Base-by-base conservation (phyloP, 2,329 filamentous ascomycete genomes). In the Neonectria coccinea region DNA sequence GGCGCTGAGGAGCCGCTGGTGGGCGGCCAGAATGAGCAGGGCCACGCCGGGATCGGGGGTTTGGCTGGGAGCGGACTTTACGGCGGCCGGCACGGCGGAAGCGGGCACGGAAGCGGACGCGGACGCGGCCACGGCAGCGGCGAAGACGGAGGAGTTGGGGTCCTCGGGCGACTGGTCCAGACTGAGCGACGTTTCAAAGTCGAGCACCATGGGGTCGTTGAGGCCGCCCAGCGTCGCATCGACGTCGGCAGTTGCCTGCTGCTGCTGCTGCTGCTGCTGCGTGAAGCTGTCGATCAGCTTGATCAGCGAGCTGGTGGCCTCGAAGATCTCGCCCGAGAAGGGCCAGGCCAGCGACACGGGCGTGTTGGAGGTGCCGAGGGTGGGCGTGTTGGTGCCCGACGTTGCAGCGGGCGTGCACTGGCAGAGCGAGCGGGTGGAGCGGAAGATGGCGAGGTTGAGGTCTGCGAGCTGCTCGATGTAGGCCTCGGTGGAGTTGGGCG, bases 231-330 rank as follows among this genome's bases (percentile, higher is more conserved):
- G 27, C 16, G 45, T n/a, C 4, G 25, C 25, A 12, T 16, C 25
- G 25, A 16, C 27, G 9, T 11, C 45, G 25, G 14, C 45, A n/a
- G 45, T 18, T 20, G 39, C 8, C 12, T 8, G 45, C 25, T 14
- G 12, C 1, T 5, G 33, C 11, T 8, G 45, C 14, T 14, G 12
- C 2, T 5, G 33, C 36, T 39, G 36, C 36, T 29, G 22, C 16
- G 45, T 29, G n/a, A 31, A 50, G 45, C 12, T 16, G 25, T 50
- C 45, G 25, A 50, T 50, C 22, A 50, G 45, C 45, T n/a, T 27
- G 45, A 50, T 50, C 45, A 50, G 25, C 22, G 45, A 50, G 45
- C 45, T 50, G 14, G 45, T 29, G 25, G 45, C 45, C 45, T 50
- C 45, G 45, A 50, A 50, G 45, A 50, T 31, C 25, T 50, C 45